Base-by-base conservation (phyloP, 192 early-diverging fungal genomes). In the Umbelopsis isabellina region DNA sequence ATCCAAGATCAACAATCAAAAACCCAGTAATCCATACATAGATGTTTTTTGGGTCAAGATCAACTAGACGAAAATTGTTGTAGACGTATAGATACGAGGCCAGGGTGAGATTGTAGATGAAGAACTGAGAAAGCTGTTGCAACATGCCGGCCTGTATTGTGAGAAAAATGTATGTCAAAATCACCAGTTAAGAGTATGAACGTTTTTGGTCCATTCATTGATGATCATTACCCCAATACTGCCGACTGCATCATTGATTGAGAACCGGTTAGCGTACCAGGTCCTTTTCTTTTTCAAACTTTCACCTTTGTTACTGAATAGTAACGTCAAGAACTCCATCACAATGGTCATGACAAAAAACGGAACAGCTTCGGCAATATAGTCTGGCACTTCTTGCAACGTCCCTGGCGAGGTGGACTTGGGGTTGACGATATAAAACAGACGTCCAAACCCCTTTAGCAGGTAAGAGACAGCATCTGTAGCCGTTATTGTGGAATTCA, bases 351-450 rank as follows among this genome's bases (percentile, higher is more conserved):
- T 52, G 27, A 87, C 48, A 70, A 88, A 88, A 65, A 80, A 84
- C 6, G 80, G 82, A 23, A 84, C 78, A 4, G 87, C 80, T 66
- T 84, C 79, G 13, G 76, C 58, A 1, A 88, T 81, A 65, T 87
- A 88, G 66, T 85, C 74, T 13, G 85, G 85, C 0, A 88, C 84
- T 22, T 84, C 71, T 47, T 76, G 73, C 22, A 72, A 15, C 0
- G 70, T 75, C 15, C 35, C 71, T 69, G 83, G 87, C 1, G 72
- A 78, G 1, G 78, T 75, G 16, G 72, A 64, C 49, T 70, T 74
- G 18, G 85, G 85, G 9, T 74, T 72, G 37, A 87, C 84, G 20
- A 88, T 20, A 71, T 88, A 88, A 49, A 88, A 84, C 72, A 88
- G 71, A 20, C 85, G 79, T 46, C 82, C 82, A 33, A 81, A 72